Percentiles rank a stretch among this genome's conserved stretches.
phyloP scores from a whole-genome alignment of 176 grass and related monocot genomes.

The barley (Hordeum vulgare) region DNA sequence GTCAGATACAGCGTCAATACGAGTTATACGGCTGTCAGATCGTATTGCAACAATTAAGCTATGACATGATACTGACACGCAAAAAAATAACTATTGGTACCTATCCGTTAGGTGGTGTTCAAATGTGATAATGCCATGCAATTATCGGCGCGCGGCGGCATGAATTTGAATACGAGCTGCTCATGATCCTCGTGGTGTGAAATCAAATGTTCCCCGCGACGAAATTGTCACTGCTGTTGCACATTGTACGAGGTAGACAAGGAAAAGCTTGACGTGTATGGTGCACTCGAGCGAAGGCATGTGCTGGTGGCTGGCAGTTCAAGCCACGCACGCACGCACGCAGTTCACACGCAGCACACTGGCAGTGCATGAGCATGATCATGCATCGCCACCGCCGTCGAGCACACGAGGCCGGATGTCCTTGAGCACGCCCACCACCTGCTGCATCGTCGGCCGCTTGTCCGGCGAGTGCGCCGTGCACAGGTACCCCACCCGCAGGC shows the following conservation, averaged over 20 bases:
- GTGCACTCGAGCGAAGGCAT: slow-evolving; percentile 3
- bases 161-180: slow-evolving; percentile 17
- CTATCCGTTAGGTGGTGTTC: too few species aligned
- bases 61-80: too few species aligned
- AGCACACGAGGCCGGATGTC: slow-evolving; percentile 35
- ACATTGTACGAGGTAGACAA: neutral
- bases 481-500: slow-evolving; percentile 64
- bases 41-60: too few species aligned
- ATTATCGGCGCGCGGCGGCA: too few species aligned
- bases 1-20: too few species aligned
- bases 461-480: slow-evolving; percentile 77
- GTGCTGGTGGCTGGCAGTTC: neutral
- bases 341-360: neutral
- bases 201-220: neutral
- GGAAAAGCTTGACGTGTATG: neutral
- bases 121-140: too few species aligned
- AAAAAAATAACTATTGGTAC: too few species aligned
- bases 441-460: slow-evolving; percentile 89
- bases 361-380: neutral
- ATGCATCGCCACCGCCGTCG: neutral
- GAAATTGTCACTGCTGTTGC: neutral
- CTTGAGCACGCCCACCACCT: slow-evolving; percentile 85
- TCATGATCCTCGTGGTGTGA: neutral
- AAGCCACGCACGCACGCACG: too few species aligned
- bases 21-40: too few species aligned